phyloP scores from a whole-genome alignment of 2,329 filamentous ascomycete genomes.

The Claviceps citrina region DNA sequence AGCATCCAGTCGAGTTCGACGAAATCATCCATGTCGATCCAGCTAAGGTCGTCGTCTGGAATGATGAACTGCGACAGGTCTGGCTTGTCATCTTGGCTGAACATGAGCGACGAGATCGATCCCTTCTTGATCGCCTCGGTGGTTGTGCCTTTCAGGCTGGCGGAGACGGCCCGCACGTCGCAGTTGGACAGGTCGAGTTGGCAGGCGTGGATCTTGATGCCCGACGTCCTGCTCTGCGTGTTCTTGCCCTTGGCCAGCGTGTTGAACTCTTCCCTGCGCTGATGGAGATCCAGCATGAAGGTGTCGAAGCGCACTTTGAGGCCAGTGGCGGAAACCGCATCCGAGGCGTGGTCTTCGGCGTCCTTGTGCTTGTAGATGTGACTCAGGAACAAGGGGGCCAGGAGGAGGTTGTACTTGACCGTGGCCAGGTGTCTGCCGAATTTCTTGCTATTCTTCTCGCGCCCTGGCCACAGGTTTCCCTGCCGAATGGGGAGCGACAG shows the following conservation, averaged over 20 bases:
- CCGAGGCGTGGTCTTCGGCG: constrained; percentile 65
- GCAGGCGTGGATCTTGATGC: constrained; percentile 90
- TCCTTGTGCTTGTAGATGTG: constrained; percentile 99
- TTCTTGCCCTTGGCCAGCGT: constrained; percentile 63
- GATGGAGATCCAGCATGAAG: constrained; percentile 93
- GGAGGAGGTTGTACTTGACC: constrained; percentile 88
- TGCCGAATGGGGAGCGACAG: constrained; percentile 92
- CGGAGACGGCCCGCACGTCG: constrained; percentile 85
- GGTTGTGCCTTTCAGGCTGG: constrained; percentile 69
- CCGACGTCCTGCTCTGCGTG: constrained; percentile 66
- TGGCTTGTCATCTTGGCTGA: constrained; percentile 41
- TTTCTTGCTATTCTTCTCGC: constrained; percentile 96
- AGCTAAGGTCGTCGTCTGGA: constrained; percentile 84
- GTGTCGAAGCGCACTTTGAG: constrained; percentile 90
- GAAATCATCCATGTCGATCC: constrained; percentile 99
- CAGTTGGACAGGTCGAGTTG: constrained; percentile 84
- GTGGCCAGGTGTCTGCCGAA: constrained; percentile 95
- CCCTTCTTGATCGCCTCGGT: constrained; percentile 57
- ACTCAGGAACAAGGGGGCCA: constrained; percentile 86
- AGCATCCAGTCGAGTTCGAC: constrained; percentile 95
- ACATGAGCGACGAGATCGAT: constrained; percentile 33
- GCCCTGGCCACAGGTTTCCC: constrained; percentile 75
- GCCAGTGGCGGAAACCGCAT: constrained; percentile 77
- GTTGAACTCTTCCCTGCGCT: constrained; percentile 81
- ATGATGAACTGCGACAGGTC: constrained; percentile 86